These are phyloP conservation scores for Microthyrium microscopicum DNA, from an alignment of 2,329 filamentous ascomycete genomes.

Conservation along the genomic window DNA sequence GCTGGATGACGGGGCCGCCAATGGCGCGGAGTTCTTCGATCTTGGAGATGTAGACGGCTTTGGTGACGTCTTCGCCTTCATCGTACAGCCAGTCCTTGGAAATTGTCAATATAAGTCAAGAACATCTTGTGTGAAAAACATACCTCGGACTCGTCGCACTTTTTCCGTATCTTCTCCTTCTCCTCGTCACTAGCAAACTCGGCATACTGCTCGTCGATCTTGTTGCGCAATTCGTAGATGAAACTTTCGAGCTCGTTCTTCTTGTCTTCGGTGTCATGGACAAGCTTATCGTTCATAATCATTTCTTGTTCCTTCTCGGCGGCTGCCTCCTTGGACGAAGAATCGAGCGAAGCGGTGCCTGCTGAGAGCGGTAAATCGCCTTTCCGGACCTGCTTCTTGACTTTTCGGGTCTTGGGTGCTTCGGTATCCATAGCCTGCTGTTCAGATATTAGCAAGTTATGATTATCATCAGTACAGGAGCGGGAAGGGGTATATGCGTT, in stretches of 20 bases:
- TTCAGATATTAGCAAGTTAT: constrained; percentile 16
- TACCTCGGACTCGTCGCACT: constrained; percentile 78
- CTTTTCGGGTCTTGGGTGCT: constrained; percentile 71
- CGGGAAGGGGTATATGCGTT: no score
- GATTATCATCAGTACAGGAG: no score
- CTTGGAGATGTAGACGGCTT: constrained; percentile 87
- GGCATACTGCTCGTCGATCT: constrained; percentile 81
- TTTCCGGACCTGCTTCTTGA: constrained; percentile 99
- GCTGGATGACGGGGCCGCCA: constrained; percentile 80
- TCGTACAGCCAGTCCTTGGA: constrained; percentile 92
- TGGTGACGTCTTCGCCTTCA: constrained; percentile 85
- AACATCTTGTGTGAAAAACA: constrained; percentile 20
- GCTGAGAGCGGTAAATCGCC: constrained; percentile 79
- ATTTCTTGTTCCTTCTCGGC: constrained; percentile 75
- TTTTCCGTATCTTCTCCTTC: constrained; percentile 70
- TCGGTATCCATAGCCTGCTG: constrained; percentile 74
- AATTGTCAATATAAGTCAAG: constrained; percentile 12
- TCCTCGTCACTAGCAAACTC: constrained; percentile 84
- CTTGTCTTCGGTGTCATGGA: constrained; percentile 95
- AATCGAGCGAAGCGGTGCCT: constrained; percentile 66
- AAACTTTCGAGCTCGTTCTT: constrained; percentile 98
- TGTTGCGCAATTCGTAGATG: constrained; percentile 93
- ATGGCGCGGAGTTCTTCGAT: constrained; percentile 87
- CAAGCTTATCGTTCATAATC: constrained; percentile 97
- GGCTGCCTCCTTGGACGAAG: constrained; percentile 45